These are phyloP conservation scores for Raffaelea arxii DNA, from an alignment of 2,329 filamentous ascomycete genomes.

Conservation along the genomic window DNA sequence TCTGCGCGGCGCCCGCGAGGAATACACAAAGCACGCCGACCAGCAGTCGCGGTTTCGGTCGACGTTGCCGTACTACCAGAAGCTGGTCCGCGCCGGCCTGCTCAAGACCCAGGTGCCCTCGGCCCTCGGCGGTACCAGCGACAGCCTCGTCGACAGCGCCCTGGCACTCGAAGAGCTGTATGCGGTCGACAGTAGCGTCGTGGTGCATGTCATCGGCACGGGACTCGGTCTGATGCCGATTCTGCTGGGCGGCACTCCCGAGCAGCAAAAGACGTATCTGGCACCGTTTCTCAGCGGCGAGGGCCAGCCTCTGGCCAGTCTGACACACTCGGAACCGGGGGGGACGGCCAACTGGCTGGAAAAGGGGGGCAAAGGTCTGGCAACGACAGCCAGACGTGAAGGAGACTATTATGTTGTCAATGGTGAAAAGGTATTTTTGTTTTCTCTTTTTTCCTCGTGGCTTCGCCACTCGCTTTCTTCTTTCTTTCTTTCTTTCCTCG, in stretches of 20 bases:
- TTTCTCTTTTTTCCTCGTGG: not conserved
- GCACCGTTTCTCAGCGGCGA: constrained; percentile 33
- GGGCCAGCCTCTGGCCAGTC: constrained; percentile 36
- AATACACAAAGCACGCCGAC: not conserved
- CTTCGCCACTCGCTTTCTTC: too few relatives aligned
- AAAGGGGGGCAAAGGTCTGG: constrained; percentile 34
- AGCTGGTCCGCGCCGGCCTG: constrained; percentile 31
- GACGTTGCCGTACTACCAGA: constrained; percentile 33
- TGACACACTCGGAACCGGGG: constrained; percentile 41
- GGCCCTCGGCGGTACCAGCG: constrained; percentile 33
- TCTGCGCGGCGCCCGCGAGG: not conserved
- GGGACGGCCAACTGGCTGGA: constrained; percentile 44
- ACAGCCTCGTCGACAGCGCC: constrained; percentile 34
- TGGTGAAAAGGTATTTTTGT: constrained; percentile 46
- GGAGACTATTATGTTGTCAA: constrained; percentile 41
- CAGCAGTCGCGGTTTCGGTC: constrained; percentile 31
- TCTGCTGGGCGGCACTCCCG: constrained; percentile 30
- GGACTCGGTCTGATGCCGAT: constrained; percentile 42
- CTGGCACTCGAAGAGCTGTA: constrained; percentile 45
- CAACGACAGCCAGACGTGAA: constrained; percentile 37
- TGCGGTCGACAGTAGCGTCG: constrained; percentile 36
- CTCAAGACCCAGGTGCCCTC: constrained; percentile 37
- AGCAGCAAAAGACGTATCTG: constrained; percentile 31
- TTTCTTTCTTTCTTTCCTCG: too few relatives aligned
- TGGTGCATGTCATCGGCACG: constrained; percentile 40